Evolutionary conservation across 1,139 yeast species (phyloP), one percentile per base, ranked within the genome.

Genomic region (Yamadazyma oceani): DNA sequence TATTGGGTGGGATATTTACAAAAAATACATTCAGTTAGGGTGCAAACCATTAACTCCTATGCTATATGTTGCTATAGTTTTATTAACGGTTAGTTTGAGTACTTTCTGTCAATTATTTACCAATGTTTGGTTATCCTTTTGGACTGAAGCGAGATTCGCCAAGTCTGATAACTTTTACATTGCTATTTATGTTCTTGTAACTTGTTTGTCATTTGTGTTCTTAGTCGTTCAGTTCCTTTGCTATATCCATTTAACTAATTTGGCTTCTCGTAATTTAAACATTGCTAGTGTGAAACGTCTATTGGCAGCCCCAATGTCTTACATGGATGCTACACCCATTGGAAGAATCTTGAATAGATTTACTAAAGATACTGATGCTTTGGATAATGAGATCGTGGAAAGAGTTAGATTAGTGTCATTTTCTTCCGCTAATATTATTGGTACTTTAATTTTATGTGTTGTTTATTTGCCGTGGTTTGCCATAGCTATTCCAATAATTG

Each of bases 111-210:
- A 69, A 37, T 59, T 85, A 28, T 85, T 86, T 55, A 72, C 85
- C 26, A 85, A 84, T 50, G 82, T 83, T 15, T 89, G 96, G 95
- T 68, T 89, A 44, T 82, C 96, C 0, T 89, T 78, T 58, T 89
- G 97, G 97, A 73, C 85, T 3, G 75, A 72, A 15, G 37, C 67
- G 37, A 80, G 75, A 55, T 87, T 83, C 52, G 2, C 54, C 13
- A 62, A 73, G 36, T 47, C 76, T 1, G 64, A 72, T 35, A 73
- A 75, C 3, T 77, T 79, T 48, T 89, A 88, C 58, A 84, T 86
- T 63, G 96, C 88, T 2, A 43, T 84, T 25, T 85, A 84, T 51
- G 78, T 81, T 31, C 63, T 80, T 73, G 73, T 82, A 45, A 73
- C 81, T 2, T 60, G 48, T 49, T 71, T 41, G 56, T 63, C 55